These are phyloP conservation scores for Colletotrichum godetiae DNA, from an alignment of 2,329 filamentous ascomycete species.

Conservation along the genomic window DNA sequence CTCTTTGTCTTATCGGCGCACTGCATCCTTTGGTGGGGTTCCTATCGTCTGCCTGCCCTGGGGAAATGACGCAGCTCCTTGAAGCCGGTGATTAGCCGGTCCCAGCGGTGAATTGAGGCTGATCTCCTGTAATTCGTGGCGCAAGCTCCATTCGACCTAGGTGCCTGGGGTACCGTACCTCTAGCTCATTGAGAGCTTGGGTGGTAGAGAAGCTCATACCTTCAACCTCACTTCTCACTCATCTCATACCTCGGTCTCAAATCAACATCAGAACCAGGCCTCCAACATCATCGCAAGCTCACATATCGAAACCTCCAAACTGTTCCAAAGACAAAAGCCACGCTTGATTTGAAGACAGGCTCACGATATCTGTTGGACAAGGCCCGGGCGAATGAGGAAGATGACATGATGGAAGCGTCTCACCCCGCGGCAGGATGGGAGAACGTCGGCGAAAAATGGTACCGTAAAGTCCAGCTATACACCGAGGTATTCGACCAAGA, in stretches of 20 bases:
- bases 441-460: constrained; percentile 91
- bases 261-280: neutral
- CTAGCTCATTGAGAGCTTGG: constrained; percentile 12
- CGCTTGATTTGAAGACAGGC: neutral
- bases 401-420: constrained; percentile 64
- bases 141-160: constrained; percentile 21
- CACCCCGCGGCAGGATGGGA: constrained; percentile 92
- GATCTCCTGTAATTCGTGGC: constrained; percentile 11
- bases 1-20: constrained; percentile 1
- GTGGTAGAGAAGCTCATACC: constrained; percentile 1
- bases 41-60: neutral
- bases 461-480: constrained; percentile 94
- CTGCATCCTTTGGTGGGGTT: neutral
- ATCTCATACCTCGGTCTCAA: constrained; percentile 4
- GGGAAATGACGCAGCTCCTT: constrained; percentile 28
- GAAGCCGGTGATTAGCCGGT: constrained; percentile 29
- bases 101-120: constrained; percentile 12
- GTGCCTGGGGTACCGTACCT: neutral
- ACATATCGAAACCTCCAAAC: neutral
- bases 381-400: constrained; percentile 40
- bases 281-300: too few relatives aligned
- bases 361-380: neutral
- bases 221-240: neutral
- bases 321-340: neutral
- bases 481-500: constrained; percentile 93